Evolutionary conservation across 179 eudicot genomes (phyloP).

Genomic region (Sideroxylon spinosum): DNA sequence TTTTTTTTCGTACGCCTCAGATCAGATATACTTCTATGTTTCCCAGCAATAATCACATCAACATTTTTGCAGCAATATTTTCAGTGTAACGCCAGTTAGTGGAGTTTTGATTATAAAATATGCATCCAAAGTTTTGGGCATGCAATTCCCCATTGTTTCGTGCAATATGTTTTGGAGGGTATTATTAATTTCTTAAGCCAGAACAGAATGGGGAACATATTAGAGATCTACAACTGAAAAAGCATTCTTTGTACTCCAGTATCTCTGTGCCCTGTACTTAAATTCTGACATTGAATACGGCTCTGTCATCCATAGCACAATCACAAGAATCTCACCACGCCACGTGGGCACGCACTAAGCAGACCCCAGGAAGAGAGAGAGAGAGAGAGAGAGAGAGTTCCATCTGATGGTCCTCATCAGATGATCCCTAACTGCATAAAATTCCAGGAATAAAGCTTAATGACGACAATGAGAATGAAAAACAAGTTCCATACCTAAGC

Average conservation of each 20-base stretch:
- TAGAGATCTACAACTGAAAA: neutral
- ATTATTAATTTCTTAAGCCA: neutral
- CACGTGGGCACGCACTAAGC: too few species aligned
- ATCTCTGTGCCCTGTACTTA: neutral
- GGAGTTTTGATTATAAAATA: neutral
- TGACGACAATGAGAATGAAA: neutral
- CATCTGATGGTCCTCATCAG: neutral
- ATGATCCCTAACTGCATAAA: neutral
- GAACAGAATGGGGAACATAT: neutral
- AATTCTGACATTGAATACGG: neutral
- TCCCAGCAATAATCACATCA: neutral
- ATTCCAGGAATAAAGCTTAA: slow-evolving; percentile 4
- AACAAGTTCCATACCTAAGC: slow-evolving; percentile 49
- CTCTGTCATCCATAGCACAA: neutral
- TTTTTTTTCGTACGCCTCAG: neutral
- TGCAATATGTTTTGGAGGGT: neutral
- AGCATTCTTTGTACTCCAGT: neutral
- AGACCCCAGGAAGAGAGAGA: neutral
- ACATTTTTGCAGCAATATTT: neutral
- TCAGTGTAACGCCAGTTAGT: neutral
- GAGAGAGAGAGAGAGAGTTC: neutral
- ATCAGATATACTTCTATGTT: neutral
- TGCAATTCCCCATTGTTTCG: neutral
- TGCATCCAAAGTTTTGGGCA: neutral
- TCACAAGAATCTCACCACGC: neutral